A percentile compares a stretch with the other conserved stretches of the same genome.
These are phyloP conservation scores for Marasmius oreades DNA, from an alignment of 1,284 basidiomycete genomes.

Conservation along the genomic window DNA sequence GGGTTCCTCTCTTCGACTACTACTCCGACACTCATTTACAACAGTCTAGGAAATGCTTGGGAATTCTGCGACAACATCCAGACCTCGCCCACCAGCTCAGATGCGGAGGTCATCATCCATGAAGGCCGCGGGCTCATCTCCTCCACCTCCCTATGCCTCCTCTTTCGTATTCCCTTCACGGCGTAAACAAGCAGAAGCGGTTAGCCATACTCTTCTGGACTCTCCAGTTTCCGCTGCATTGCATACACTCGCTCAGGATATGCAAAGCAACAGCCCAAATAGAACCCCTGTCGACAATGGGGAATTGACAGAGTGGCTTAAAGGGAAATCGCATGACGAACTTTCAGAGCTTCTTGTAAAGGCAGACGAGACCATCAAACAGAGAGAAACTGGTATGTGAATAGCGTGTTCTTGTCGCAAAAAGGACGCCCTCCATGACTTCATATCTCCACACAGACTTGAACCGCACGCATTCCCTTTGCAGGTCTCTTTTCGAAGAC, in stretches of 20 bases:
- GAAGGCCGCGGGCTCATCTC: slow-evolving; percentile 29
- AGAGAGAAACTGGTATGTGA: slow-evolving; percentile 67
- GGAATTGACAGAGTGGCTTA: slow-evolving; percentile 45
- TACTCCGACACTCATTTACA: not conserved
- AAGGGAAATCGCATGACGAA: slow-evolving; percentile 67
- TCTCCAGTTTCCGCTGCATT: slow-evolving; percentile 35
- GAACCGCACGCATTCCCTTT: slow-evolving; percentile 60
- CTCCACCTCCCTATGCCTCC: slow-evolving; percentile 53
- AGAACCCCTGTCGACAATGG: slow-evolving; percentile 10
- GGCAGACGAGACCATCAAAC: slow-evolving; percentile 71
- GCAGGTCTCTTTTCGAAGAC: slow-evolving; percentile 65
- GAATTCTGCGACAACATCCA: slow-evolving; percentile 38
- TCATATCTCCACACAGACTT: slow-evolving; percentile 48
- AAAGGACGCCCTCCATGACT: slow-evolving; percentile 12
- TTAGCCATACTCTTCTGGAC: slow-evolving; percentile 27
- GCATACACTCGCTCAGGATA: slow-evolving; percentile 24
- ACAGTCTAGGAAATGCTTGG: slow-evolving; percentile 39
- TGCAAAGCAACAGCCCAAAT: slow-evolving; percentile 13
- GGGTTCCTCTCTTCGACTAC: too few species aligned
- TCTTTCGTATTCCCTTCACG: slow-evolving; percentile 21
- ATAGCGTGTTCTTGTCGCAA: slow-evolving; percentile 3
- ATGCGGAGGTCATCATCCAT: slow-evolving; percentile 41
- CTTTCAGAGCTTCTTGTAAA: slow-evolving; percentile 41
- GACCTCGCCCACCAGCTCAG: slow-evolving; percentile 61
- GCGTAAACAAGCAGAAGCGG: slow-evolving; percentile 12